Base-by-base conservation (phyloP, 345 rosid species). In the Melaleuca quinquenervia region DNA sequence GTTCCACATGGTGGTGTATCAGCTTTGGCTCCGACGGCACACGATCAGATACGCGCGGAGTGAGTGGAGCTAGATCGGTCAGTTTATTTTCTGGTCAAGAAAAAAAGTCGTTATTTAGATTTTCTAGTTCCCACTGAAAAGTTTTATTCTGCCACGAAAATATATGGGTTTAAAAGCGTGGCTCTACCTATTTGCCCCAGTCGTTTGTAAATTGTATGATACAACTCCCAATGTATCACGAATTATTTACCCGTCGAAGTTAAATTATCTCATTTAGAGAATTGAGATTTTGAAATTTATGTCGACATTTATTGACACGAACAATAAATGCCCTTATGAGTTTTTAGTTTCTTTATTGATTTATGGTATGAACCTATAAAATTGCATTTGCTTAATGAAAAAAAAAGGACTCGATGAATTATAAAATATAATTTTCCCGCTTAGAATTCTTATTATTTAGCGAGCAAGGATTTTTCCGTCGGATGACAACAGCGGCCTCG, bases 1-100 rank as follows among this genome's bases (percentile, higher is more conserved):
- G 26, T 92, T 92, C 70, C 87, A 92, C 62, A 84, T 82, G 91
- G 90, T 92, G 87, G 89, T 93, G 93, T 94, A 93, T 90, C 93
- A 93, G 89, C 95, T 93, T 20, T 92, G 96, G 96, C 83, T 89
- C 51, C 86, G 93, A 82, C 90, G 96, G 84, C 96, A 94, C 90
- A 60, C 90, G n/a, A 93, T 93, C 55, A 86, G 95, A 88, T 93
- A 92, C 84, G 88, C 90, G 5, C 90, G 91, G 53, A 84, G 91
- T 82, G 80, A 70, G 3, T 70, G 24, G 24, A 70, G 26, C 9
- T 70, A 70, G 24, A 44, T 36, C 80, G 26, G 36, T 20, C 22
- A 9, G 13, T 16, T 16, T 64, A 15, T 62, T 0, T 29, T 15
- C 1, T 15, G 70, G 56, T 20, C 52, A 80, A 48, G 20, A 11